These are phyloP conservation scores for Elsinoe arachidis DNA, from an alignment of 2,329 filamentous ascomycete species.

Conservation along the genomic window DNA sequence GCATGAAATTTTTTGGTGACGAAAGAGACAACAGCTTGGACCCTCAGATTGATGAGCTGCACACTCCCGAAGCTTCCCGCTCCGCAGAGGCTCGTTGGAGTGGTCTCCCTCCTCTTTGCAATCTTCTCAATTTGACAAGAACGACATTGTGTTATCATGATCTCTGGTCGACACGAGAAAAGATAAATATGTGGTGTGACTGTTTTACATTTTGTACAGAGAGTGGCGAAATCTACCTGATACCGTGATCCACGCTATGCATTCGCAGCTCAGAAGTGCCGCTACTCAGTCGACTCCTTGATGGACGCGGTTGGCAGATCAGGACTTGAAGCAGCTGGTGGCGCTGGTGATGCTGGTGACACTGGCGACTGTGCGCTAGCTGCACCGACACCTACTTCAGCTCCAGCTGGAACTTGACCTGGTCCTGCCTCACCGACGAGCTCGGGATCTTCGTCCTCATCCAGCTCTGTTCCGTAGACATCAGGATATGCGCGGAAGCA, in stretches of 20 bases:
- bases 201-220: not conserved
- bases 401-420: slow-evolving; percentile 13
- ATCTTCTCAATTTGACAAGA: not conserved
- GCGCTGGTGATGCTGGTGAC: not conserved
- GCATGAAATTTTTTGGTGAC: slow-evolving; percentile 8
- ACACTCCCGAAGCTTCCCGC: slow-evolving; percentile 19
- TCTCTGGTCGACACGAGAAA: too few relatives aligned
- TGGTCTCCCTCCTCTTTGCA: not conserved
- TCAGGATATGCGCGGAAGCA: slow-evolving; percentile 93
- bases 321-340: not conserved
- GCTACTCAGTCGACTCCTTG: not conserved
- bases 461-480: slow-evolving; percentile 80
- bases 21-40: slow-evolving; percentile 4
- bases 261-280: not conserved
- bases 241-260: not conserved
- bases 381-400: not conserved
- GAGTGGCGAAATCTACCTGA: not conserved
- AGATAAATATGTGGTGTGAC: too few relatives aligned
- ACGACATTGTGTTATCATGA: not conserved
- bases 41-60: not conserved
- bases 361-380: not conserved
- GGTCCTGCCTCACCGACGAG: slow-evolving; percentile 32
- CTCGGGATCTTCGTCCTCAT: slow-evolving; percentile 57
- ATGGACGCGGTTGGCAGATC: not conserved
- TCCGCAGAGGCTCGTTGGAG: slow-evolving; percentile 10